Evolutionary conservation across 805 yeast species (phyloP).

Genomic region (Tetrapisispora phaffii): DNA sequence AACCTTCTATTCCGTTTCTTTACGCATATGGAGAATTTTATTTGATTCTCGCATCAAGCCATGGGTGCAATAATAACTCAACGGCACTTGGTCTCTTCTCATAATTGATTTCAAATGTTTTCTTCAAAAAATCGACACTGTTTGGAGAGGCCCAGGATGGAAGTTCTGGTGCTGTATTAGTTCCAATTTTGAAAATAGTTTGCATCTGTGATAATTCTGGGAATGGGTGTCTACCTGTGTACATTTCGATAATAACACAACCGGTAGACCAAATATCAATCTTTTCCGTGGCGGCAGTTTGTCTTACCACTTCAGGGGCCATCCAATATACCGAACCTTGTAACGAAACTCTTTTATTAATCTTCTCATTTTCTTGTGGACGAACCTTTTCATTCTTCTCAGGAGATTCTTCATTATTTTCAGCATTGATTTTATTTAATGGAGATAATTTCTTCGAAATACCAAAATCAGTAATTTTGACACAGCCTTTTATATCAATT

Average conservation of each 20-base stretch:
- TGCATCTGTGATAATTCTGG: slow-evolving; percentile 95
- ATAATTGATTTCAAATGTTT: slow-evolving; percentile 69
- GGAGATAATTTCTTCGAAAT: slow-evolving; percentile 63
- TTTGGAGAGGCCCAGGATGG: slow-evolving; percentile 65
- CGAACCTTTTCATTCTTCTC: not conserved
- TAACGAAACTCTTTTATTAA: slow-evolving; percentile 59
- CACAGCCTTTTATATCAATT: slow-evolving; percentile 70
- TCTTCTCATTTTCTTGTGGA: slow-evolving; percentile 9
- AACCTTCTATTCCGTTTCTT: too few species aligned
- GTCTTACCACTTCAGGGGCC: slow-evolving; percentile 98
- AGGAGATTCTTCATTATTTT: slow-evolving; percentile 30
- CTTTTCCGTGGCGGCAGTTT: slow-evolving; percentile 78
- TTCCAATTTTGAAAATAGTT: slow-evolving; percentile 90
- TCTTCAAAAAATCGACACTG: slow-evolving; percentile 53
- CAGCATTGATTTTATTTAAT: slow-evolving; percentile 29
- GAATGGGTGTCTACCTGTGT: slow-evolving; percentile 92
- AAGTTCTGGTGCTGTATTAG: slow-evolving; percentile 66
- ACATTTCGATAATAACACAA: slow-evolving; percentile 87
- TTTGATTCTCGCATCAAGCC: slow-evolving; percentile 21
- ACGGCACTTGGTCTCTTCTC: slow-evolving; percentile 64
- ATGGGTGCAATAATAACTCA: slow-evolving; percentile 48
- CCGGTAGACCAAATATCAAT: slow-evolving; percentile 98
- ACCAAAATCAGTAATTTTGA: slow-evolving; percentile 82
- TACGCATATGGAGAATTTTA: not conserved
- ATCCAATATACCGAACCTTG: slow-evolving; percentile 98